Evolutionary conservation across 1,284 basidiomycete species (phyloP).

Genomic region (Polyporus tsugae): DNA sequence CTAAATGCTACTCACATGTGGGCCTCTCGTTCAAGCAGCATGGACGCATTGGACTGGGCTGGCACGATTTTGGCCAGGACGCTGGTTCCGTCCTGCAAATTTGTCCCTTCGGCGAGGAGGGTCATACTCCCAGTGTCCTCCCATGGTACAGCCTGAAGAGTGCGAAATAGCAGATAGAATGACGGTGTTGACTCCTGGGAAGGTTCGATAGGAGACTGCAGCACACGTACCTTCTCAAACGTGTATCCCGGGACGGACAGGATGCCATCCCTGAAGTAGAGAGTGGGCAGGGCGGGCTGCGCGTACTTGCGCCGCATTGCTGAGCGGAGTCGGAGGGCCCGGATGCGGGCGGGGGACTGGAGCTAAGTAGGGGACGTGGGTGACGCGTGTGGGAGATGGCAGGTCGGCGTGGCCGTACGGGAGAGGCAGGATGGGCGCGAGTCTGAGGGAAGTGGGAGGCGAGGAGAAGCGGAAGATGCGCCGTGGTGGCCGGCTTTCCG

Average conservation of each 20-base stretch:
- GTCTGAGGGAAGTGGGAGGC: neutral
- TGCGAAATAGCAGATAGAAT: neutral
- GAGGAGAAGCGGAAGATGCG: neutral
- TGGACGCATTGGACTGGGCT: slow-evolving; percentile 72
- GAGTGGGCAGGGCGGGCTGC: slow-evolving; percentile 47
- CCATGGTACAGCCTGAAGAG: slow-evolving; percentile 63
- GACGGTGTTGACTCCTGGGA: neutral
- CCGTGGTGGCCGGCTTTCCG: neutral
- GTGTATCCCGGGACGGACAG: slow-evolving; percentile 73
- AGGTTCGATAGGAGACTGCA: neutral
- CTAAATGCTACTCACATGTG: slow-evolving; percentile 60
- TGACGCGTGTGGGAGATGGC: slow-evolving; percentile 3
- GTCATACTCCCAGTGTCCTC: slow-evolving; percentile 77
- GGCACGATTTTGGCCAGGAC: slow-evolving; percentile 77
- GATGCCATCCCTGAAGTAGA: slow-evolving; percentile 57
- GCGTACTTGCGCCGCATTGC: slow-evolving; percentile 47
- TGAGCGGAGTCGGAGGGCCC: slow-evolving; percentile 22
- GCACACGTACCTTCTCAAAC: slow-evolving; percentile 63
- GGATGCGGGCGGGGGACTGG: slow-evolving; percentile 3
- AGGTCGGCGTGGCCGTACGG: slow-evolving; percentile 8
- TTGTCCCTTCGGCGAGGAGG: slow-evolving; percentile 69
- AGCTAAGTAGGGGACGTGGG: neutral
- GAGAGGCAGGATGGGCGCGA: slow-evolving; percentile 3
- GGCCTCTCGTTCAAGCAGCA: slow-evolving; percentile 74
- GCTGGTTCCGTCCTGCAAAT: slow-evolving; percentile 71